Evolutionary conservation across 805 yeast species (phyloP), one percentile per base, ranked within the genome.

Genomic region (Babjeviella inositovora): DNA sequence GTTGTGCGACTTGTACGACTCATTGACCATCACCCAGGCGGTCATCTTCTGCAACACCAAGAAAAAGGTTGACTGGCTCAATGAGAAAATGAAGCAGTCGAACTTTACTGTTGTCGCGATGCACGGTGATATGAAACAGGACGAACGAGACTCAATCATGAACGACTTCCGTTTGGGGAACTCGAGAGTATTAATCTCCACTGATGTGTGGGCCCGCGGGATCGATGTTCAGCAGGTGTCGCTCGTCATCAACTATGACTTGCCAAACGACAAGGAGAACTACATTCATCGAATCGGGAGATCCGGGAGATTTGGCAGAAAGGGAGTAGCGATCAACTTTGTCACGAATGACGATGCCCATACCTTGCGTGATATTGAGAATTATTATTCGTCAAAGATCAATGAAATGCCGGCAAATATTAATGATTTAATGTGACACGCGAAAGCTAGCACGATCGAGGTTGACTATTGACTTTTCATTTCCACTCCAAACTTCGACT

Each of bases 221-320:
- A 90, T 87, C 35, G 98, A 87, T 54, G 97, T 87, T 30, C 98
- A 87, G 60, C 97, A 87, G 48, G 95, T 87, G 23, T 85, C 96
- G 8, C 57, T 87, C 36, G 98, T 87, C 30, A 81, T 87, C 43
- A 87, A 87, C 65, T 87, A 80, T 57, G 98, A 87, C 53, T 58
- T 87, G 49, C 97, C 98, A 27, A 51, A 68, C 33, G 84, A 90
- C 64, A 72, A 75, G 47, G 97, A 87, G 53, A 87, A 87, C 65
- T 87, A 87, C 53, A 74, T 87, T 44, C 98, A 87, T 62, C 70
- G 98, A 56, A 87, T 87, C 37, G 98, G 98, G 51, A 75, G 98
- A 53, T 84, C 93, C 37, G 98, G 97, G 34, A 73, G 98, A 49
- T 87, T 87, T 61, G 98, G 98, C 39, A 73, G 98, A 56, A 87